These are phyloP conservation scores for Penicillium cataractarum DNA, from an alignment of 495 filamentous ascomycete genomes.

Conservation along the genomic window DNA sequence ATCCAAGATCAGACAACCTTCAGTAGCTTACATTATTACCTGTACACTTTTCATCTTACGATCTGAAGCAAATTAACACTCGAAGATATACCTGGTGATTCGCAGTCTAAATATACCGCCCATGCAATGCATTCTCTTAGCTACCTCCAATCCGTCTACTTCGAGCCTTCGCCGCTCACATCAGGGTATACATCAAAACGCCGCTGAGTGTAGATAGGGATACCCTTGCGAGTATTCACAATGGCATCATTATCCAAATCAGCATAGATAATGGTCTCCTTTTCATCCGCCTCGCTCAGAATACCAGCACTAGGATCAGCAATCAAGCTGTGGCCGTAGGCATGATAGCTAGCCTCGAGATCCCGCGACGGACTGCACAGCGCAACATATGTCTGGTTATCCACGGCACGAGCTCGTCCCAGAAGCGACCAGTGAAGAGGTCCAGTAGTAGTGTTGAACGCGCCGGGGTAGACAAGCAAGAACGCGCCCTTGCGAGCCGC, in stretches of 20 bases:
- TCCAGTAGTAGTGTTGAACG: slow-evolving; percentile 93
- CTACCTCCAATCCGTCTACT: slow-evolving; percentile 5
- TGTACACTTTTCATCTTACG: neutral
- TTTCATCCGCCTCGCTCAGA: slow-evolving; percentile 71
- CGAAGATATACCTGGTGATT: neutral
- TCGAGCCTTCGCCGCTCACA: slow-evolving; percentile 56
- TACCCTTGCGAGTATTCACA: slow-evolving; percentile 75
- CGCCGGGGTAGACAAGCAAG: slow-evolving; percentile 86
- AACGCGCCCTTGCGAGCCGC: slow-evolving; percentile 84
- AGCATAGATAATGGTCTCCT: slow-evolving; percentile 74
- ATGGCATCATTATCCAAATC: slow-evolving; percentile 74
- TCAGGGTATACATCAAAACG: slow-evolving; percentile 97
- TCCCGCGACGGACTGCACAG: slow-evolving; percentile 91
- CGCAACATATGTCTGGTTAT: slow-evolving; percentile 94
- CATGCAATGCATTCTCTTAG: neutral
- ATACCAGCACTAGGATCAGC: slow-evolving; percentile 88
- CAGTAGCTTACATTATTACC: neutral
- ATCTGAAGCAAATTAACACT: neutral
- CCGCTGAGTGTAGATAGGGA: slow-evolving; percentile 83
- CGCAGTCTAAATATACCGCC: neutral
- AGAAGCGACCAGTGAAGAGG: slow-evolving; percentile 87
- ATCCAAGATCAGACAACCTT: neutral
- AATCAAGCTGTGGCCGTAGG: slow-evolving; percentile 88
- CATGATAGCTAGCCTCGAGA: slow-evolving; percentile 75
- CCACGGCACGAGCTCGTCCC: slow-evolving; percentile 81